Conservation (phyloP, 306 rosid species). For the Parietaria judaica region DNA sequence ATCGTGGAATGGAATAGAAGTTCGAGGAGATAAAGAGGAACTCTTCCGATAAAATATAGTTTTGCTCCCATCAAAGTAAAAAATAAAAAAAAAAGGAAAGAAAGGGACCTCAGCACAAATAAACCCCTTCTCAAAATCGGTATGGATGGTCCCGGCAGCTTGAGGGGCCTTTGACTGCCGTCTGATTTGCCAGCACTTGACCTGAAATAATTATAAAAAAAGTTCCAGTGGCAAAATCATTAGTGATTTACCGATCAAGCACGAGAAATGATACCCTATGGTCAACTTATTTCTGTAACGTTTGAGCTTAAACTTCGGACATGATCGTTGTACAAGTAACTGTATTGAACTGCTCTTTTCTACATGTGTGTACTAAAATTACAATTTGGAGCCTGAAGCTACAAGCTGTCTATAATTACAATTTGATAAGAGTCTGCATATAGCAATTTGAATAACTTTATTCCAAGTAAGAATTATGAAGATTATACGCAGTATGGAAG, state of each 20-base stretch:
- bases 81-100: constrained; percentile 12
- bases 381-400: no score
- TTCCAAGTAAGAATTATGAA: not conserved
- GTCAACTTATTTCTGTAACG: not conserved
- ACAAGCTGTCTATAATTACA: no score
- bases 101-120: constrained; percentile 88
- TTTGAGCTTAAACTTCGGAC: not conserved
- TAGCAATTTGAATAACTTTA: not conserved
- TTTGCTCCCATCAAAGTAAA: not conserved
- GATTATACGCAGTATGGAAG: no score
- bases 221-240: not conserved
- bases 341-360: not conserved
- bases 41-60: not conserved
- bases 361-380: not conserved
- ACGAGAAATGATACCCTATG: not conserved
- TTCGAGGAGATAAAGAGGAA: not conserved
- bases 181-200: constrained; percentile 98
- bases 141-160: constrained; percentile 96
- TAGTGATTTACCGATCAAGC: not conserved
- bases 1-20: not conserved
- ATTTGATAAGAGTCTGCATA: not conserved
- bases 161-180: constrained; percentile 96
- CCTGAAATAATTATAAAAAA: constrained; percentile 32
- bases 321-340: constrained; percentile 1
- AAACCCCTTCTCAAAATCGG: constrained; percentile 95